Percentiles rank a stretch among this genome's conserved stretches.
Conservation (phyloP, 768 basidiomycete species). For the Cystobasidium tubakii region DNA sequence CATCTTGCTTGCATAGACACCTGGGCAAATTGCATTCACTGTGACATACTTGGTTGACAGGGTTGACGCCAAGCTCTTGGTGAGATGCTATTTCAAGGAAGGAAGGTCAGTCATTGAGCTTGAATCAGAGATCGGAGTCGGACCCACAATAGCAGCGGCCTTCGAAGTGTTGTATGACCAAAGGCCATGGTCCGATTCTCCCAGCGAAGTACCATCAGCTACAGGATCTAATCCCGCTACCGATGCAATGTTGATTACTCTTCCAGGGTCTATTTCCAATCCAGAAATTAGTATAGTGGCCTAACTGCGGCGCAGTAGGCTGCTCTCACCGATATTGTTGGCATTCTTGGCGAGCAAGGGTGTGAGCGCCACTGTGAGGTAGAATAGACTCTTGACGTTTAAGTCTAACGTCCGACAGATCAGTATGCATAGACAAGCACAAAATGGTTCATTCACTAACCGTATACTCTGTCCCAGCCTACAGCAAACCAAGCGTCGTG, state of each 20-base stretch:
- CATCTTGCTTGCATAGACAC: constrained; percentile 35
- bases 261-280: constrained; percentile 33
- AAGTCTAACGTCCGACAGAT: constrained; percentile 48
- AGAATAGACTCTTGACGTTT: constrained; percentile 61
- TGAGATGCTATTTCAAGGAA: constrained; percentile 22
- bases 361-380: constrained; percentile 47
- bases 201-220: constrained; percentile 38
- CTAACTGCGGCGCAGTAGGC: neutral
- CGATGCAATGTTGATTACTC: constrained; percentile 39
- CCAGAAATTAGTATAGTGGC: constrained; percentile 13
- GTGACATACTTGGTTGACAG: constrained; percentile 32
- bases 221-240: constrained; percentile 34
- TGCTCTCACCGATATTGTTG: constrained; percentile 33
- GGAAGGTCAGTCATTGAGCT: neutral
- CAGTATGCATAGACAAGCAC: neutral
- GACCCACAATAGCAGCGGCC: constrained; percentile 31
- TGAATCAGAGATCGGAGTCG: neutral
- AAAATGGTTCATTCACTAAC: neutral
- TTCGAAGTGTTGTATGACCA: constrained; percentile 41
- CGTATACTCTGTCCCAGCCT: constrained; percentile 34
- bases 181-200: constrained; percentile 33
- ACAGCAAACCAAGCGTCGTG: neutral
- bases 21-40: constrained; percentile 41
- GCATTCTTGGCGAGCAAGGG: constrained; percentile 39
- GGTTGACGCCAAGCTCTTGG: constrained; percentile 36